These are phyloP conservation scores for Barnettozyma wickerhamii DNA, from an alignment of 805 yeast species.

Conservation along the genomic window DNA sequence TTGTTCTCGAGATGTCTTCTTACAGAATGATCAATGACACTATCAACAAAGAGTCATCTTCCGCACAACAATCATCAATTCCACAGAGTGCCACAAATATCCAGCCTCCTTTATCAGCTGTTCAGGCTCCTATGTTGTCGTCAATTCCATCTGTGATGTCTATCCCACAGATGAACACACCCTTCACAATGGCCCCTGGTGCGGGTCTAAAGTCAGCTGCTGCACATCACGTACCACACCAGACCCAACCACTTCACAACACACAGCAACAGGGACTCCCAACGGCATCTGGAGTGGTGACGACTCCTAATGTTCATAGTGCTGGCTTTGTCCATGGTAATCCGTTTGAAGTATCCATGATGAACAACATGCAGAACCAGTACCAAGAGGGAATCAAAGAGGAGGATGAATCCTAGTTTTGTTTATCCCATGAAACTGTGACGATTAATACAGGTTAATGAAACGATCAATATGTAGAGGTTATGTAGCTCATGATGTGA, in stretches of 20 bases:
- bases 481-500: neutral
- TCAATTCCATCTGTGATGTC: slow-evolving; percentile 28
- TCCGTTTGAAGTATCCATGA: slow-evolving; percentile 26
- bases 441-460: neutral
- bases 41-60: slow-evolving; percentile 3
- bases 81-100: slow-evolving; percentile 18
- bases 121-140: slow-evolving; percentile 20
- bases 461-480: neutral
- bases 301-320: slow-evolving; percentile 5
- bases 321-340: slow-evolving; percentile 8
- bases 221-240: slow-evolving; percentile 2
- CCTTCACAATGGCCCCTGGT: slow-evolving; percentile 12
- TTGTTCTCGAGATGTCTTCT: slow-evolving; percentile 68
- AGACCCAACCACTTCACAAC: neutral
- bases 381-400: slow-evolving; percentile 2
- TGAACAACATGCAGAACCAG: slow-evolving; percentile 11
- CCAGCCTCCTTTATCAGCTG: slow-evolving; percentile 7
- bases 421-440: too few relatives aligned
- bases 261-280: neutral
- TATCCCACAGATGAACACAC: slow-evolving; percentile 27
- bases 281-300: neutral
- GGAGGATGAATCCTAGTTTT: too few relatives aligned
- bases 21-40: slow-evolving; percentile 33
- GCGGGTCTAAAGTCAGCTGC: slow-evolving; percentile 3
- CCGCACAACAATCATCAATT: slow-evolving; percentile 8